phyloP scores from a whole-genome alignment of 2,329 filamentous ascomycete genomes.

The Aspergillus amoenus region DNA sequence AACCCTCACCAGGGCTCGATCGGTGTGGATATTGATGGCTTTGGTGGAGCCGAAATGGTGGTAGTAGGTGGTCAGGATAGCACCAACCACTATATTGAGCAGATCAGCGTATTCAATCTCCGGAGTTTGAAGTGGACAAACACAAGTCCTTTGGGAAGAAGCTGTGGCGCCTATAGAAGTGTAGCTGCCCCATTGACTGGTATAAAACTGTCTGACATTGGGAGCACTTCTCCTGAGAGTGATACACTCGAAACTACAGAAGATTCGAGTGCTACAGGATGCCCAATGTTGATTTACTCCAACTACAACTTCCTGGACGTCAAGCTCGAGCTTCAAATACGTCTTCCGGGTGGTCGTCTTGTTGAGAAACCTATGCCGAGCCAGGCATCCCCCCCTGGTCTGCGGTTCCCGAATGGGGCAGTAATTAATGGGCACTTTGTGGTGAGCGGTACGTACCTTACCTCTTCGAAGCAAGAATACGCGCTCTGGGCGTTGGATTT shows the following conservation, averaged over 20 bases:
- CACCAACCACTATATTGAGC: constrained; percentile 98
- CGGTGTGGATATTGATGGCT: constrained; percentile 84
- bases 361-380: constrained; percentile 83
- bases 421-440: constrained; percentile 96
- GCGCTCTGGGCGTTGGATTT: constrained; percentile 93
- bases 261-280: constrained; percentile 41
- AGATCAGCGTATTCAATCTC: constrained; percentile 97
- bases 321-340: constrained; percentile 88
- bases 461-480: constrained; percentile 97
- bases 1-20: constrained; percentile 85
- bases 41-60: constrained; percentile 93
- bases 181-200: constrained; percentile 77
- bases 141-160: constrained; percentile 81
- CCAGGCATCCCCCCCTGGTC: constrained; percentile 80
- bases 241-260: constrained; percentile 34
- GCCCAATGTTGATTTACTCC: constrained; percentile 91
- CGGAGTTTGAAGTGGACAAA: constrained; percentile 94
- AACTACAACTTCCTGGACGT: constrained; percentile 99
- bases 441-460: constrained; percentile 94
- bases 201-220: constrained; percentile 46
- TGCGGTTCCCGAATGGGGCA: constrained; percentile 93
- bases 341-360: constrained; percentile 77
- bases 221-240: constrained; percentile 41
- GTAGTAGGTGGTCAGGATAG: constrained; percentile 95
- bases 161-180: constrained; percentile 93